phyloP scores from a whole-genome alignment of 176 grass and related monocot species.

The Oryza coarctata region DNA sequence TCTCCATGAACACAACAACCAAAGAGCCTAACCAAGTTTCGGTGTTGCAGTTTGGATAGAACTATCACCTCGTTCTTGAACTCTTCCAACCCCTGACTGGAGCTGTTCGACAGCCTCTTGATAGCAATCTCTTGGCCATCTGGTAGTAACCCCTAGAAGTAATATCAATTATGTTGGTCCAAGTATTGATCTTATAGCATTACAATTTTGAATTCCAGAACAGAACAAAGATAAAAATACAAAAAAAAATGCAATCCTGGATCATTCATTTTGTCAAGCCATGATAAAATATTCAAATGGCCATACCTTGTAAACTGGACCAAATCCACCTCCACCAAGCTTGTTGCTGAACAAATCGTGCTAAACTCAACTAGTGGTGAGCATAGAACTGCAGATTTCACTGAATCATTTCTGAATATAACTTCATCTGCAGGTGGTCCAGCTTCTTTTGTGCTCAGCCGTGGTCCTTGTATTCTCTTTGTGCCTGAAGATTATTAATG shows the following conservation, averaged over 20 bases:
- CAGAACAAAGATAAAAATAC: neutral
- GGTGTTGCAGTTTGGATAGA: conserved; percentile 65
- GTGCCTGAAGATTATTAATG: conserved; percentile 2
- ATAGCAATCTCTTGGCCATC: conserved; percentile 72
- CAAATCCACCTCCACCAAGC: conserved; percentile 71
- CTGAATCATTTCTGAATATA: conserved; percentile 22
- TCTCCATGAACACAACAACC: conserved; percentile 73
- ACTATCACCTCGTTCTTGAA: conserved; percentile 73
- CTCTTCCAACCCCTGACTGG: conserved; percentile 57
- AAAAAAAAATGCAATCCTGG: neutral
- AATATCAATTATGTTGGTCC: conserved; percentile 13
- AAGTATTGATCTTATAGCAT: neutral
- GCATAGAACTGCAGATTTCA: conserved; percentile 26
- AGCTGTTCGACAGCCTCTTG: conserved; percentile 62
- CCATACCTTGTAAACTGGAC: conserved; percentile 74
- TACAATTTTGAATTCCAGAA: neutral
- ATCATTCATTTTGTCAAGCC: neutral
- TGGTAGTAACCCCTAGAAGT: conserved; percentile 51
- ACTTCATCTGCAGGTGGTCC: conserved; percentile 27
- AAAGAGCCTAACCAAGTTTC: conserved; percentile 65
- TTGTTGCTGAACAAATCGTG: conserved; percentile 47
- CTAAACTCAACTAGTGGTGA: conserved; percentile 61
- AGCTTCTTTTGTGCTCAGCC: conserved; percentile 12
- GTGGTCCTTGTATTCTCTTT: conserved; percentile 27
- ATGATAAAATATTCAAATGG: neutral